A percentile compares a stretch with the other conserved stretches of the same genome.
phyloP scores from a whole-genome alignment of 2,329 filamentous ascomycete species.

The Hirsutella minnesotensis region DNA sequence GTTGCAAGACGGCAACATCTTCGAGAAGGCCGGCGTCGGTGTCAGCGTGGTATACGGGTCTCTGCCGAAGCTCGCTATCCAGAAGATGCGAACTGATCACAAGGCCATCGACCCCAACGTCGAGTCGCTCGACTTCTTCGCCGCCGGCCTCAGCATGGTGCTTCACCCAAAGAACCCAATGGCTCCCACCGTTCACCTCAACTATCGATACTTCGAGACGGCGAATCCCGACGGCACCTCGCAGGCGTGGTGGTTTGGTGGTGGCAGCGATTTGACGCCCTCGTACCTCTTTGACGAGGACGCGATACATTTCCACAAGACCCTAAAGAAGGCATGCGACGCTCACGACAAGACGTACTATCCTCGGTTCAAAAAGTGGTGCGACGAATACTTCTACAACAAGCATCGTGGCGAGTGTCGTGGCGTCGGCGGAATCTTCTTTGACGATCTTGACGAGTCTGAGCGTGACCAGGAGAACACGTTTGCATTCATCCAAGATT shows the following conservation, averaged over 20 bases:
- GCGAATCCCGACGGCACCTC: slow-evolving; percentile 68
- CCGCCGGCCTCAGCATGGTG: slow-evolving; percentile 83
- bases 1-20: slow-evolving; percentile 89
- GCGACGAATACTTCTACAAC: slow-evolving; percentile 92
- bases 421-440: slow-evolving; percentile 94
- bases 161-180: slow-evolving; percentile 91
- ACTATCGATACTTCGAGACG: slow-evolving; percentile 98
- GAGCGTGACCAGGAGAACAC: slow-evolving; percentile 81
- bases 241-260: slow-evolving; percentile 97
- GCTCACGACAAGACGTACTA: slow-evolving; percentile 88
- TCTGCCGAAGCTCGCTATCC: slow-evolving; percentile 74
- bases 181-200: slow-evolving; percentile 94
- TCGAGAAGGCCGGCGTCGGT: slow-evolving; percentile 95
- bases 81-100: slow-evolving; percentile 90
- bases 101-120: slow-evolving; percentile 72
- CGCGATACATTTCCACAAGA: slow-evolving; percentile 90
- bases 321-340: slow-evolving; percentile 87
- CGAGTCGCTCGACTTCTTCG: slow-evolving; percentile 87
- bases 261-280: slow-evolving; percentile 87
- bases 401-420: slow-evolving; percentile 81
- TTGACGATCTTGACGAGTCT: slow-evolving; percentile 85
- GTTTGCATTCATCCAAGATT: slow-evolving; percentile 81
- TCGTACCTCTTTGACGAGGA: slow-evolving; percentile 95
- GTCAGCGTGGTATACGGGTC: slow-evolving; percentile 91
- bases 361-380: slow-evolving; percentile 93